Percentiles rank a stretch among this genome's conserved stretches.
Conservation (phyloP, 495 filamentous ascomycete genomes). For the Penicillium tannophilum region DNA sequence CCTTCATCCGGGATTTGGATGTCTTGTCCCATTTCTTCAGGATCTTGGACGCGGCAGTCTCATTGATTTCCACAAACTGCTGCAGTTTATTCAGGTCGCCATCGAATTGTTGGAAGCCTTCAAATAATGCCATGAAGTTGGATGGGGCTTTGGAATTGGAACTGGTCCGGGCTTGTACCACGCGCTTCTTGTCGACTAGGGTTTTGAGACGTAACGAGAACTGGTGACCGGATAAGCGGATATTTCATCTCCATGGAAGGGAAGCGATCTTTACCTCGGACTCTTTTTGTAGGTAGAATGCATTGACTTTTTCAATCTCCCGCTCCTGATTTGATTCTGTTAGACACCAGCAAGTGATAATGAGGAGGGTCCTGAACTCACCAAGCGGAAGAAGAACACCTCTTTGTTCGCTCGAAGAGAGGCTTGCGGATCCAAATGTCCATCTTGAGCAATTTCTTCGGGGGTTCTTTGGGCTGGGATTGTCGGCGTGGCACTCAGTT, state of each 20-base stretch:
- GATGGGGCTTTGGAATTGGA: constrained; percentile 81
- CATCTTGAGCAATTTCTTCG: constrained; percentile 45
- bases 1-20: constrained; percentile 97
- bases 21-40: constrained; percentile 99
- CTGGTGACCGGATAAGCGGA: constrained; percentile 46
- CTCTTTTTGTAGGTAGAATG: constrained; percentile 97
- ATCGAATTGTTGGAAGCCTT: constrained; percentile 95
- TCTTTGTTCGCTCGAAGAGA: constrained; percentile 97
- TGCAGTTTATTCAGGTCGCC: constrained; percentile 95
- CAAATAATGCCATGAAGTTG: constrained; percentile 89
- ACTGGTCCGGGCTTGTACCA: constrained; percentile 73
- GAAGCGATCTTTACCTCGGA: constrained; percentile 70
- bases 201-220: constrained; percentile 90
- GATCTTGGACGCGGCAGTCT: constrained; percentile 96
- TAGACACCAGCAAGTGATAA: not conserved
- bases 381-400: constrained; percentile 97
- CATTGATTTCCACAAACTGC: constrained; percentile 98
- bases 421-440: constrained; percentile 70
- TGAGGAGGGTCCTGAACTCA: constrained; percentile 41
- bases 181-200: constrained; percentile 89
- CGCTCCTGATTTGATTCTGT: constrained; percentile 64
- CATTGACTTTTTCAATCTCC: constrained; percentile 97
- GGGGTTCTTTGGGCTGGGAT: constrained; percentile 72
- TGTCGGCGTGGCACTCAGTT: constrained; percentile 86
- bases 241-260: not conserved